A percentile compares a stretch with the other conserved stretches of the same genome.
phyloP scores from a whole-genome alignment of 1,139 yeast genomes.

The Suhomyces bolitotheri region DNA sequence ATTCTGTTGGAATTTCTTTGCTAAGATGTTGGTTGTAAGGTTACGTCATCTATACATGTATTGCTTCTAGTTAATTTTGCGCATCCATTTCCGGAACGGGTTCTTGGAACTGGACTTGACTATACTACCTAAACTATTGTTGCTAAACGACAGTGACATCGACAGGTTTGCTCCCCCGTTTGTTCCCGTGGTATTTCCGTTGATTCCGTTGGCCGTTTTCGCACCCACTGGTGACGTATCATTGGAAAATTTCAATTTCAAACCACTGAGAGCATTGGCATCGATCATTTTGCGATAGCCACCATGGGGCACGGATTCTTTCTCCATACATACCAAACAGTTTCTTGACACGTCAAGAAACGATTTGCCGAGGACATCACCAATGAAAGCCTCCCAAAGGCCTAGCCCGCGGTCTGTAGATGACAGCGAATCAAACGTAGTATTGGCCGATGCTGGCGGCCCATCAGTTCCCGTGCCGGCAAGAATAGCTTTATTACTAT shows the following conservation, averaged over 20 bases:
- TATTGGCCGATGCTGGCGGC: constrained; percentile 4
- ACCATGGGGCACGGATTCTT: constrained; percentile 16
- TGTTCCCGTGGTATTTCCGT: background rate
- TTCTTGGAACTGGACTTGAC: constrained; percentile 27
- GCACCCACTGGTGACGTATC: constrained; percentile 11
- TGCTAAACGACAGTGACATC: constrained; percentile 27
- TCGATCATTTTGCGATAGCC: constrained; percentile 18
- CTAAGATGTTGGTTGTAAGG: too few species aligned
- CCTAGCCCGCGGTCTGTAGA: constrained; percentile 5
- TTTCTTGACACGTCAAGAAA: constrained; percentile 38
- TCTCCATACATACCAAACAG: constrained; percentile 30
- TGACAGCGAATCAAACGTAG: constrained; percentile 6
- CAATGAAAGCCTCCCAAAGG: constrained; percentile 21
- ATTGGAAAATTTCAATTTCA: constrained; percentile 36
- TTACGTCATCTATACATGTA: background rate
- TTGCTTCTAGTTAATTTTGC: constrained; percentile 15
- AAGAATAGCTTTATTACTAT: constrained; percentile 6
- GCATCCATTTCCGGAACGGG: constrained; percentile 42
- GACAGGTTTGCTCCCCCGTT: constrained; percentile 8
- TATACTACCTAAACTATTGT: constrained; percentile 26
- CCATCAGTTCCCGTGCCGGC: constrained; percentile 9
- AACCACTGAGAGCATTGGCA: constrained; percentile 30
- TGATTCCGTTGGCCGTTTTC: constrained; percentile 3
- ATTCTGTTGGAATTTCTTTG: too few species aligned
- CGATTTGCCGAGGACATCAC: constrained; percentile 32